These are phyloP conservation scores for Pseudopyrenochaeta lycopersici DNA, from an alignment of 2,329 filamentous ascomycete species.

Conservation along the genomic window DNA sequence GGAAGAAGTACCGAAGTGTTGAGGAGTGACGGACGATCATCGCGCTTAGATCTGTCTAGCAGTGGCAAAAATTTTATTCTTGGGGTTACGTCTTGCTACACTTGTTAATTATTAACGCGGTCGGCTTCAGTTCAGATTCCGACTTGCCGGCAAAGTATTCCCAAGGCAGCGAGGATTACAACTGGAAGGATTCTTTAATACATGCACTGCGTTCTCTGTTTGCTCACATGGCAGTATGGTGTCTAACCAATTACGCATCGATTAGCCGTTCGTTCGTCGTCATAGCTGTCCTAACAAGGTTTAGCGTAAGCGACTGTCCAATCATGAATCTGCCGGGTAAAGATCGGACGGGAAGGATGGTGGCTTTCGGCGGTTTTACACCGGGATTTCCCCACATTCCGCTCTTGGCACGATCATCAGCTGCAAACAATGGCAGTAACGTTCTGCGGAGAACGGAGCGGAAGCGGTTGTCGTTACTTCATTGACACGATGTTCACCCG, in stretches of 20 bases:
- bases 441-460: background rate
- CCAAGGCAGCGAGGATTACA: too few species aligned
- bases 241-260: background rate
- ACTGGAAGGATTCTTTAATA: background rate
- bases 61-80: too few species aligned
- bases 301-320: background rate
- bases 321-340: slow-evolving; percentile 16
- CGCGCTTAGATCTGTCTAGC: too few species aligned
- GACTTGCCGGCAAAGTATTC: background rate
- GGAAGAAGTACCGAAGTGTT: too few species aligned
- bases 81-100: too few species aligned
- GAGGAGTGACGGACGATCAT: too few species aligned
- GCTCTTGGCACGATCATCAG: slow-evolving; percentile 22
- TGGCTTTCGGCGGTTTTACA: slow-evolving; percentile 10
- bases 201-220: background rate
- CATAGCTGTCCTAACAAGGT: background rate
- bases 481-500: slow-evolving; percentile 5
- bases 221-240: slow-evolving; percentile 9
- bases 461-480: background rate
- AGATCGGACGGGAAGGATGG: slow-evolving; percentile 1
- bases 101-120: too few species aligned
- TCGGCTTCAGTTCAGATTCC: background rate
- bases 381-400: slow-evolving; percentile 18
- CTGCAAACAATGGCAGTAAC: slow-evolving; percentile 1
- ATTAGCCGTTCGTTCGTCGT: background rate